phyloP scores from a whole-genome alignment of 2,329 filamentous ascomycete species.

The Claviceps sorghi region DNA sequence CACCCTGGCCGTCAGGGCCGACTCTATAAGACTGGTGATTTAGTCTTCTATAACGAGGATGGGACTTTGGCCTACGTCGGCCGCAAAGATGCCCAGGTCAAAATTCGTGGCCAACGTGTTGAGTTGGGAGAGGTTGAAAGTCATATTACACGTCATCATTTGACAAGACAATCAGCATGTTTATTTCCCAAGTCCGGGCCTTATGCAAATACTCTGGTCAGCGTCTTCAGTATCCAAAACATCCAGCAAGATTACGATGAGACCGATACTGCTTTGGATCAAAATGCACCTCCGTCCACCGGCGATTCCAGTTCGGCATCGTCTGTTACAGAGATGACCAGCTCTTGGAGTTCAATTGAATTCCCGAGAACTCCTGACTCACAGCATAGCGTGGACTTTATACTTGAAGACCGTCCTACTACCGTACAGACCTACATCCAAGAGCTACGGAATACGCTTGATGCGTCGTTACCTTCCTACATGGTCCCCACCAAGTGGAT shows the following conservation, averaged over 20 bases:
- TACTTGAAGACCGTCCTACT: background rate
- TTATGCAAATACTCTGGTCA: constrained; percentile 4
- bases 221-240: constrained; percentile 1
- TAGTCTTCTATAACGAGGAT: constrained; percentile 18
- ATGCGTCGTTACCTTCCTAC: constrained; percentile 7
- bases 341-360: background rate
- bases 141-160: constrained; percentile 3
- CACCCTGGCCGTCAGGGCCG: constrained; percentile 3
- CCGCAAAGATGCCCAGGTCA: constrained; percentile 38
- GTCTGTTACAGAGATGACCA: background rate
- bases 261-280: background rate
- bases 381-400: background rate
- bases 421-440: background rate
- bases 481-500: constrained; percentile 10
- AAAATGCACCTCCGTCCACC: background rate
- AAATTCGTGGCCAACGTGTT: constrained; percentile 37
- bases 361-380: background rate
- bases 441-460: constrained; percentile 5
- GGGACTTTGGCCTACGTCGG: constrained; percentile 26
- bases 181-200: background rate
- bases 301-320: background rate
- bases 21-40: constrained; percentile 22
- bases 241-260: background rate
- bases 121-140: constrained; percentile 8
- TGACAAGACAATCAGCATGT: constrained; percentile 1